These are phyloP conservation scores for Tolypocladium ovalisporum DNA, from an alignment of 2,329 filamentous ascomycete species.

Conservation along the genomic window DNA sequence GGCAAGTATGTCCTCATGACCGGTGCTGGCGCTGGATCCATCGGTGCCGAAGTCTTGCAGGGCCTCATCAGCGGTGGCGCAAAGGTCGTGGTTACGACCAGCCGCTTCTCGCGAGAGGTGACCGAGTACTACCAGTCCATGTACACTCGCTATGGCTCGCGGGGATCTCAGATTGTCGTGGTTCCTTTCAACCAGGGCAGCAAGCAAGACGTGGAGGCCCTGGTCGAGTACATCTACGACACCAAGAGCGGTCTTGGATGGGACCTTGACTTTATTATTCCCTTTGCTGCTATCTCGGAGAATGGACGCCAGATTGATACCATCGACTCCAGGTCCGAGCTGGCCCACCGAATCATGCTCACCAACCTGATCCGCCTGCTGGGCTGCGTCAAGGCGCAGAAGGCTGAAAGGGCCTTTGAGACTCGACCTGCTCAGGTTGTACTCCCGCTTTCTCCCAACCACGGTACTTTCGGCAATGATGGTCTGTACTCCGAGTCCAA, in stretches of 20 bases:
- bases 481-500: conserved; percentile 98
- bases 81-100: conserved; percentile 93
- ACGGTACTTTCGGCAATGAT: conserved; percentile 96
- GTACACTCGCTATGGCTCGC: conserved; percentile 88
- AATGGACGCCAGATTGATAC: conserved; percentile 94
- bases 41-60: conserved; percentile 92
- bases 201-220: conserved; percentile 91
- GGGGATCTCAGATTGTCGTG: conserved; percentile 91
- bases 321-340: conserved; percentile 94
- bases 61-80: conserved; percentile 93
- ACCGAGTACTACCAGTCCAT: conserved; percentile 99
- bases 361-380: conserved; percentile 91
- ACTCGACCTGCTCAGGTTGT: conserved; percentile 96
- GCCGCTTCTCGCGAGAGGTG: conserved; percentile 90
- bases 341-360: conserved; percentile 97
- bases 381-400: conserved; percentile 83
- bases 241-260: conserved; percentile 92
- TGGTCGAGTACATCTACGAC: conserved; percentile 95
- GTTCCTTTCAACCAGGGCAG: conserved; percentile 99
- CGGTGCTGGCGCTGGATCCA: conserved; percentile 92
- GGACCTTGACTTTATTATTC: conserved; percentile 93
- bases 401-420: conserved; percentile 77
- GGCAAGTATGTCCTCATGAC: conserved; percentile 98
- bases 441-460: conserved; percentile 90
- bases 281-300: conserved; percentile 95